A percentile compares a stretch with the other conserved stretches of the same genome.
Conservation (phyloP, 352 stramenopile species). For the Pythium sukuiense region DNA sequence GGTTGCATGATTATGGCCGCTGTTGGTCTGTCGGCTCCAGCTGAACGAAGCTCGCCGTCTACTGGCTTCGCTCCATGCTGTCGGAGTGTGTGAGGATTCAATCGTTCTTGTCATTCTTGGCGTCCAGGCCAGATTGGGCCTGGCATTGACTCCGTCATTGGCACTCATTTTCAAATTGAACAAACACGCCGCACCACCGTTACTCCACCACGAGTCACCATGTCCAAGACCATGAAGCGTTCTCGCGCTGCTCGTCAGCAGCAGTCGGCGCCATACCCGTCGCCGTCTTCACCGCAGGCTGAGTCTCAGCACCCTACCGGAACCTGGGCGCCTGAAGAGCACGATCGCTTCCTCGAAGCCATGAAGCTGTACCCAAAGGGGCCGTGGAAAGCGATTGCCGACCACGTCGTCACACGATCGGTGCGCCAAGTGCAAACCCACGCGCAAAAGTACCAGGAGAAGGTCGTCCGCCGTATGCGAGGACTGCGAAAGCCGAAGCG, state of each 20-base stretch:
- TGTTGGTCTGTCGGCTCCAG: neutral
- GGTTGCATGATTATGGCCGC: slow-evolving; percentile 1
- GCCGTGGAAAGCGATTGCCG: slow-evolving; percentile 71
- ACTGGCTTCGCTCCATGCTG: neutral
- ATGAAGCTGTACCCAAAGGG: slow-evolving; percentile 71
- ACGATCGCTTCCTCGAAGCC: slow-evolving; percentile 68
- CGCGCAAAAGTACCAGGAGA: slow-evolving; percentile 82
- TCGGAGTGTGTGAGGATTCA: neutral
- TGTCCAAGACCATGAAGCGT: slow-evolving; percentile 24
- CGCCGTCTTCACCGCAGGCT: slow-evolving; percentile 6
- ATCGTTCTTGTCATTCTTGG: neutral
- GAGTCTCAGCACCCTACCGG: slow-evolving; percentile 31
- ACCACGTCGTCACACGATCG: slow-evolving; percentile 68
- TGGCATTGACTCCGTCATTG: neutral
- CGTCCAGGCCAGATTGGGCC: neutral
- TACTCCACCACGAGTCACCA: neutral
- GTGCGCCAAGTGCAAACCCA: slow-evolving; percentile 75
- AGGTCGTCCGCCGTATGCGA: slow-evolving; percentile 60
- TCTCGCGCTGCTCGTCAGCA: slow-evolving; percentile 9
- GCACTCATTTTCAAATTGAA: slow-evolving; percentile 23
- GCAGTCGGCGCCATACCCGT: slow-evolving; percentile 5
- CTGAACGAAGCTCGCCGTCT: slow-evolving; percentile 4
- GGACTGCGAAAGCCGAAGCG: slow-evolving; percentile 74
- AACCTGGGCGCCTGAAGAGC: slow-evolving; percentile 68
- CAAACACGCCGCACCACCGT: slow-evolving; percentile 4